These are phyloP conservation scores for Phytopythium ostracodes DNA, from an alignment of 352 stramenopile genomes.

Conservation along the genomic window DNA sequence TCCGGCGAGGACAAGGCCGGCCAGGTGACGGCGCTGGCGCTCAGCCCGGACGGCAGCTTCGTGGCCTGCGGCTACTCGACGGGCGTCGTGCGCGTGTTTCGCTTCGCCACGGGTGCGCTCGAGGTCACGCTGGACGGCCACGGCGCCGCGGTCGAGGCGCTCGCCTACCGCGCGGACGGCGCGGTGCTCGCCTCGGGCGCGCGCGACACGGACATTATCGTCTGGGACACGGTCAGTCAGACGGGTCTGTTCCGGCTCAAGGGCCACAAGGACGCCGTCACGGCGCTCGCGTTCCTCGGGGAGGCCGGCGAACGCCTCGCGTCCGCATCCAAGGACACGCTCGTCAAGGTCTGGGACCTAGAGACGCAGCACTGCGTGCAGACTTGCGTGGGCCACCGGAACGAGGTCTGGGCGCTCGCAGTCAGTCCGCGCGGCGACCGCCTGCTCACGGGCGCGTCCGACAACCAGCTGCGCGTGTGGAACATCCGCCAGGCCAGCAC, in stretches of 20 bases:
- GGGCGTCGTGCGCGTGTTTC: constrained; percentile 74
- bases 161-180: constrained; percentile 77
- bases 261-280: constrained; percentile 93
- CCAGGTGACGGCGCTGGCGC: constrained; percentile 74
- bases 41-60: constrained; percentile 73
- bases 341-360: constrained; percentile 94
- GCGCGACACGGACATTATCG: constrained; percentile 91
- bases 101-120: constrained; percentile 65
- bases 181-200: constrained; percentile 82
- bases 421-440: constrained; percentile 59
- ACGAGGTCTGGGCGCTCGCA: constrained; percentile 91
- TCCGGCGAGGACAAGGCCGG: constrained; percentile 20
- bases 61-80: constrained; percentile 86
- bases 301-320: constrained; percentile 48
- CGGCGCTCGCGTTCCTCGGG: constrained; percentile 69
- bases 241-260: constrained; percentile 87
- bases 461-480: constrained; percentile 83
- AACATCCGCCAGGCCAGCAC: constrained; percentile 25
- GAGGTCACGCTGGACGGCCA: constrained; percentile 90
- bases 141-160: constrained; percentile 66
- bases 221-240: constrained; percentile 93
- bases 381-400: constrained; percentile 91
- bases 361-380: constrained; percentile 93
- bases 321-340: constrained; percentile 90
- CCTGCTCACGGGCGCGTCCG: constrained; percentile 73